Evolutionary conservation across 257 asterid genomes (phyloP), one percentile per base, ranked within the genome.

Genomic region (Striga asiatica): DNA sequence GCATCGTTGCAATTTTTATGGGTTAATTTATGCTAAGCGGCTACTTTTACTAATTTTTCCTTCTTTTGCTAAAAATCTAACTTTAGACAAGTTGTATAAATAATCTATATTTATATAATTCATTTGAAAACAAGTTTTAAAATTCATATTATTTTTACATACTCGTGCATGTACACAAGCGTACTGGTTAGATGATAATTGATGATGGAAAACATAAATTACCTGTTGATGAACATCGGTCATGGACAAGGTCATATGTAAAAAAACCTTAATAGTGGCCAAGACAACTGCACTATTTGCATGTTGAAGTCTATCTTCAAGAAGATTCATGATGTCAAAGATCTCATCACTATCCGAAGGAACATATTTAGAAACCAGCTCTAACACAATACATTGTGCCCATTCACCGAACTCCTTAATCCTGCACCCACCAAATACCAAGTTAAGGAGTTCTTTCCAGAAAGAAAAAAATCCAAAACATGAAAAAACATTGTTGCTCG

Each of bases 191-290:
- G 58, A 46, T 20, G 24, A 46, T 43, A 43, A 17, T 8, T 43
- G 24, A 43, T 54, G 55, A 38, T 51, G 28, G 41, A 64, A 25
- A 70, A 42, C 41, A 67, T 29, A 2, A 62, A 28, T 39, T 61
- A 92, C 99, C 99, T 92, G 99, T 64, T 92, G 99, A 74, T 92
- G 99, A 67, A 88, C 95, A 77, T 92, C 97, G 54, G 97, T 70
- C 99, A 92, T 88, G 61, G 99, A 88, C 69, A 92, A 77, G 65
- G 99, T 92, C 88, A 85, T 56, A 61, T 88, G 99, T 58, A 92
- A 77, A 69, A 88, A 92, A 64, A 85, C 61, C 81, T 92, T 92
- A 71, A 78, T 88, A 53, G 94, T 82, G 67, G 95, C 93, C 87
- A 92, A 76, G 73, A 92, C 99, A 54, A 92, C 99, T 39, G 99